Evolutionary conservation across 441 rosid species (phyloP), one percentile per base, ranked within the genome.

Genomic region (Gossypium aridum): DNA sequence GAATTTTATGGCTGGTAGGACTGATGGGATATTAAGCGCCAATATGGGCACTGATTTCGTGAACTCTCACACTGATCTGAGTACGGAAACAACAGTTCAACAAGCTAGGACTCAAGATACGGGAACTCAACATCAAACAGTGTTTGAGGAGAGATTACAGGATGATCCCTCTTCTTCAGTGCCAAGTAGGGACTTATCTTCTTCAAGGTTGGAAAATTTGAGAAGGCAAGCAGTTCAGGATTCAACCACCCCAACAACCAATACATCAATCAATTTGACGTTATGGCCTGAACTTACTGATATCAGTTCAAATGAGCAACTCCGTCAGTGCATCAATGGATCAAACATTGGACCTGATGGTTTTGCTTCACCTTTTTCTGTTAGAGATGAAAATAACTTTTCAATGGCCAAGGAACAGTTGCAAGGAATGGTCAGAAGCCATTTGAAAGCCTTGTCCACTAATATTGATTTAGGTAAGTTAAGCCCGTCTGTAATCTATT

Each of bases 361-460:
- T 70, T 69, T 57, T 71, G 70, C 70, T 56, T 25, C 84, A 20
- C 84, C 86, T 56, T 72, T 60, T 72, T 62, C 77, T 25, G 81
- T 57, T 28, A 77, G 80, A 79, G 86, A 82, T 37, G 88, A 87
- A 53, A 70, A 78, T 67, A 82, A 85, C 63, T 80, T 80, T 74
- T 87, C 80, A 34, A 73, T 67, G 14, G 87, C 70, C 66, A 87
- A 82, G 84, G 97, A 92, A 73, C 86, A 86, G 73, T 78, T 93
- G 90, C 93, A 90, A 68, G 83, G 89, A 34, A 78, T 87, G 86
- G 94, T 96, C 71, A 82, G 75, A 86, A 82, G 63, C 75, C 99
- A 93, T 80, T 81, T 93, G 86, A 87, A 79, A 72, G 86, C 77
- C 85, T 87, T 96, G 85, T 87, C 98, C 76, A 79, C 74, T 60